Percentiles rank a stretch among this genome's conserved stretches.
Conservation (phyloP, 2,329 filamentous ascomycete species). For the Aspergillus fructus region DNA sequence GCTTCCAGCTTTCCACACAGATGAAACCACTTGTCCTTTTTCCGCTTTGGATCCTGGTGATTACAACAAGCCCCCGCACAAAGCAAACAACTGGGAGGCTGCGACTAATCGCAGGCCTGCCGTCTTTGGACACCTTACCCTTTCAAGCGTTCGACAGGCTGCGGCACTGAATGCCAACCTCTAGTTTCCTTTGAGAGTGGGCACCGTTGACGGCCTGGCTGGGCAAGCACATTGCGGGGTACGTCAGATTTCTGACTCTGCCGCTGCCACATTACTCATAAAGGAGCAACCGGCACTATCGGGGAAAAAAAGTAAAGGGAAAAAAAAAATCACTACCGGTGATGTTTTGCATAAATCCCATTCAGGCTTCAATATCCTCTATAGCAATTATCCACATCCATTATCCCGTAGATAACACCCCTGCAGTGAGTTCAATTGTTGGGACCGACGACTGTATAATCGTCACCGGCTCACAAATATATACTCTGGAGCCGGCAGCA, state of each 20-base stretch:
- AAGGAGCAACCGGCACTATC: no score
- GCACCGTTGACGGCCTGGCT: not conserved
- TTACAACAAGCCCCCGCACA: not conserved
- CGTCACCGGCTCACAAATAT: no score
- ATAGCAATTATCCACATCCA: no score
- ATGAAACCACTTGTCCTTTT: slow-evolving; percentile 10
- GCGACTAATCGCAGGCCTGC: not conserved
- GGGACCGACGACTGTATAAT: no score
- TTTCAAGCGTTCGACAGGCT: not conserved
- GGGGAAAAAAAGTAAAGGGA: not conserved
- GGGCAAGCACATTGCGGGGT: not conserved
- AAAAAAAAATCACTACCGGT: not conserved
- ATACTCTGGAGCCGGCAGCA: no score
- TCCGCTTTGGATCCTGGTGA: not conserved
- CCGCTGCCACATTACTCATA: no score
- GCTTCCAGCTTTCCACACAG: not conserved
- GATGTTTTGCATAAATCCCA: no score
- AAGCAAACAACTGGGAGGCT: not conserved
- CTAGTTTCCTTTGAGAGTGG: not conserved
- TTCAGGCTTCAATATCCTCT: no score
- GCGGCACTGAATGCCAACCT: not conserved
- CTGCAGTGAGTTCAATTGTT: no score
- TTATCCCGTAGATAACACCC: no score
- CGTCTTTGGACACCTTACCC: not conserved
- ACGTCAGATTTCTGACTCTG: not conserved